phyloP scores from a whole-genome alignment of 495 filamentous ascomycete genomes.

The Talaromyces nanjingensis region DNA sequence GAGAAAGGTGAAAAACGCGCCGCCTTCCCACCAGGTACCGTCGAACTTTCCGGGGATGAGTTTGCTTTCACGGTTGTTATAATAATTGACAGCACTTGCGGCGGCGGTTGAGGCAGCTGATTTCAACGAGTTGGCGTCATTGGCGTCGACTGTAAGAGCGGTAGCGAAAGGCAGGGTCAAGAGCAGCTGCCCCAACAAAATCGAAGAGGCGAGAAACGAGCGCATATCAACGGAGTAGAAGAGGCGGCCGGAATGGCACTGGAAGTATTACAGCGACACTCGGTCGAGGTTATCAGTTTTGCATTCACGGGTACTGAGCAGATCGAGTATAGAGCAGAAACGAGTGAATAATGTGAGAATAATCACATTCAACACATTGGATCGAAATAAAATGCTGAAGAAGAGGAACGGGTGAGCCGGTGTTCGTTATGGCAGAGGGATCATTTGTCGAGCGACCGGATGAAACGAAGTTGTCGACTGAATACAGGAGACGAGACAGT shows the following conservation, averaged over 20 bases:
- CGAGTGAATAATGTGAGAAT: neutral
- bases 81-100: conserved; percentile 57
- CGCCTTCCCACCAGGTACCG: conserved; percentile 69
- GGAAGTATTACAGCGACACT: neutral
- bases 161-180: conserved; percentile 19
- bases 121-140: conserved; percentile 48
- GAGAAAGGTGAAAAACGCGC: conserved; percentile 65
- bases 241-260: neutral
- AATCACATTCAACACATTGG: neutral
- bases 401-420: neutral
- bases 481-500: neutral
- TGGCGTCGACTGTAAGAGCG: conserved; percentile 26
- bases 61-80: conserved; percentile 54
- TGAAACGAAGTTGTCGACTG: neutral
- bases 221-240: neutral
- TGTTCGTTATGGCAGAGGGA: neutral
- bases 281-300: no score
- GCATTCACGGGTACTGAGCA: neutral
- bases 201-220: neutral
- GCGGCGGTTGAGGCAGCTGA: conserved; percentile 54
- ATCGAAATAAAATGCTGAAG: neutral
- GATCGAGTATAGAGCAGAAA: neutral
- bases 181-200: conserved; percentile 21
- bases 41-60: conserved; percentile 59
- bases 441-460: neutral